Percentiles rank a stretch among this genome's conserved stretches.
These are phyloP conservation scores for Trichoderma parareesei DNA, from an alignment of 495 filamentous ascomycete genomes.

Conservation along the genomic window DNA sequence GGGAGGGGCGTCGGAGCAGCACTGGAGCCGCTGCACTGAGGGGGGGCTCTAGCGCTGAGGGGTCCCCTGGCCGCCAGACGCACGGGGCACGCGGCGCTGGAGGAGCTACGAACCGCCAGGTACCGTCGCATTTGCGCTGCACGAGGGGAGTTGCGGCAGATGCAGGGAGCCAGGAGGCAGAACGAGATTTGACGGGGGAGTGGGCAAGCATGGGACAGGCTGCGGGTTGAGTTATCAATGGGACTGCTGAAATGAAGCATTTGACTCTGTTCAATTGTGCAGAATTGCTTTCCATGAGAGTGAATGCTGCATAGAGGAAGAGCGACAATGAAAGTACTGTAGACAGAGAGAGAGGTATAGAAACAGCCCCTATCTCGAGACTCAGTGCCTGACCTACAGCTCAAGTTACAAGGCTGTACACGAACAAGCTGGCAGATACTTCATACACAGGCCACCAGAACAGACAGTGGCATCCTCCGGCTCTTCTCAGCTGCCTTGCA, in stretches of 20 bases:
- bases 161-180: constrained; percentile 2
- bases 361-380: no score
- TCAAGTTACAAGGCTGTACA: no score
- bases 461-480: no score
- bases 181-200: not conserved
- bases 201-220: not conserved
- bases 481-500: not conserved
- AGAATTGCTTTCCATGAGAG: no score
- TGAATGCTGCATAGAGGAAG: no score
- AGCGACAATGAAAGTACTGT: no score
- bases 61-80: constrained; percentile 1
- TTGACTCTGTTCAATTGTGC: no score
- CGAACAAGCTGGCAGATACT: no score
- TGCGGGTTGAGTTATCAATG: not conserved
- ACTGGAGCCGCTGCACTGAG: not conserved
- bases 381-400: no score
- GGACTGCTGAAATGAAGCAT: no score
- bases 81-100: not conserved
- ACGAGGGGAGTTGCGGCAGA: constrained; percentile 5
- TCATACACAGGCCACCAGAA: no score
- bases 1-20: not conserved
- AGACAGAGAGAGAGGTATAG: no score
- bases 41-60: not conserved
- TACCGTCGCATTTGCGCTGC: constrained; percentile 6
- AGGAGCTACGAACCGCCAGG: constrained; percentile 4